Percentiles rank a stretch among this genome's conserved stretches.
Conservation (phyloP, 768 basidiomycete species). For the Leccinellum albellum region DNA sequence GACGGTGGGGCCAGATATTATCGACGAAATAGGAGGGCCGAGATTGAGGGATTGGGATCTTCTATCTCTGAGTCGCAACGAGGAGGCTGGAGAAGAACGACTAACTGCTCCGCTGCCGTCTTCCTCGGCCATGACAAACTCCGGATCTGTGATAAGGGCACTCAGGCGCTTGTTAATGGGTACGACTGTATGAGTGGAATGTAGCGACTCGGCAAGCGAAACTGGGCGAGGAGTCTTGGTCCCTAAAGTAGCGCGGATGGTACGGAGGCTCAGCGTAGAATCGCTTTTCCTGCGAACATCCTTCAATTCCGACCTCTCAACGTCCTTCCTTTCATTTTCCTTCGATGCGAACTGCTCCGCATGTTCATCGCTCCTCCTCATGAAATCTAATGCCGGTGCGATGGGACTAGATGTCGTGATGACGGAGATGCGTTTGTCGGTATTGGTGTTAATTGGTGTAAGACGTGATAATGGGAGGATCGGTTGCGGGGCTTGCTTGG, state of each 20-base stretch:
- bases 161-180: conserved; percentile 65
- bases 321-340: conserved; percentile 29
- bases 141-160: conserved; percentile 62
- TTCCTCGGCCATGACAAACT: conserved; percentile 65
- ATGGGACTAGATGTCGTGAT: conserved; percentile 54
- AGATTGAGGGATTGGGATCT: conserved; percentile 65
- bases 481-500: conserved; percentile 30
- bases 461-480: conserved; percentile 23
- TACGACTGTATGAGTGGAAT: conserved; percentile 69
- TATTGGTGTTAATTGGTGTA: conserved; percentile 16
- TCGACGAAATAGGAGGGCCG: conserved; percentile 32
- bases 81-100: conserved; percentile 40
- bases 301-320: conserved; percentile 44
- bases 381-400: conserved; percentile 54
- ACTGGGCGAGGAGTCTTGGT: conserved; percentile 63
- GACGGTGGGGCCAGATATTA: conserved; percentile 22
- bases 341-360: conserved; percentile 18
- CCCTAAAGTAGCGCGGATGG: conserved; percentile 55
- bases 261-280: conserved; percentile 74
- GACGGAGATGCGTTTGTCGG: conserved; percentile 46
- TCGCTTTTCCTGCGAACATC: conserved; percentile 81
- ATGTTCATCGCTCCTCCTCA: conserved; percentile 39
- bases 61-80: conserved; percentile 47
- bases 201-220: conserved; percentile 73
- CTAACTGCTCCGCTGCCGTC: conserved; percentile 34